These are phyloP conservation scores for Podospora pseudopauciseta DNA, from an alignment of 495 filamentous ascomycete genomes.

Conservation along the genomic window DNA sequence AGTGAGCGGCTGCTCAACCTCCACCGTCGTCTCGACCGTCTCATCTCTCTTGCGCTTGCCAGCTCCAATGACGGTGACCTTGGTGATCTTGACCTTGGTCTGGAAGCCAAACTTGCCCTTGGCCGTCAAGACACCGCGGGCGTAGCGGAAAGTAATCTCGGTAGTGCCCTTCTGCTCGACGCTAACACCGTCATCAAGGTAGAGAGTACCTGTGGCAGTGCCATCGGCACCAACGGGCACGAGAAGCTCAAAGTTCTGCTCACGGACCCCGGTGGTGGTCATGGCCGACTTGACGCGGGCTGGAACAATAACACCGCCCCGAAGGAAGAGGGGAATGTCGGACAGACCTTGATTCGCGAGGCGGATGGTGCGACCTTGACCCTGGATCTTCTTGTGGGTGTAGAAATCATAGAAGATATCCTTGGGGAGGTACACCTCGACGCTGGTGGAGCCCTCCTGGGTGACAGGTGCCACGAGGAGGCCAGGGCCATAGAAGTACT, in stretches of 20 bases:
- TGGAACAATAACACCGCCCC: conserved; percentile 68
- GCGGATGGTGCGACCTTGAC: conserved; percentile 51
- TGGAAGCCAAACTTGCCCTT: conserved; percentile 54
- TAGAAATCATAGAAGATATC: conserved; percentile 78
- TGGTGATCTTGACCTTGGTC: conserved; percentile 48
- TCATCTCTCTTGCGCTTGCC: conserved; percentile 19
- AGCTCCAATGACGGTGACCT: conserved; percentile 54
- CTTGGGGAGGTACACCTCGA: conserved; percentile 69
- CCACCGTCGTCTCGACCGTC: conserved; percentile 6
- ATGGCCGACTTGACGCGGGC: conserved; percentile 57
- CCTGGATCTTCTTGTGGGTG: conserved; percentile 55
- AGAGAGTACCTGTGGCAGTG: conserved; percentile 44
- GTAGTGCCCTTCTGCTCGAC: conserved; percentile 48
- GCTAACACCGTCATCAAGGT: conserved; percentile 60
- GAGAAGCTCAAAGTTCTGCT: conserved; percentile 65
- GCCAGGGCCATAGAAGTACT: conserved; percentile 63
- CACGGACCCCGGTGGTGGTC: conserved; percentile 66
- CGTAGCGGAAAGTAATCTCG: conserved; percentile 53
- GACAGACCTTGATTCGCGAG: conserved; percentile 55
- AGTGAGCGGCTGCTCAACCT: conserved; percentile 17
- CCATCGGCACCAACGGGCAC: conserved; percentile 56
- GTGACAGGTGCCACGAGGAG: conserved; percentile 73
- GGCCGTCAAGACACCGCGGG: conserved; percentile 45
- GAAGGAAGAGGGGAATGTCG: conserved; percentile 69
- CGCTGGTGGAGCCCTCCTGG: conserved; percentile 57